A percentile compares a stretch with the other conserved stretches of the same genome.
Evolutionary conservation across 306 rosid genomes (phyloP).

Genomic region (Echinosophora koreensis): DNA sequence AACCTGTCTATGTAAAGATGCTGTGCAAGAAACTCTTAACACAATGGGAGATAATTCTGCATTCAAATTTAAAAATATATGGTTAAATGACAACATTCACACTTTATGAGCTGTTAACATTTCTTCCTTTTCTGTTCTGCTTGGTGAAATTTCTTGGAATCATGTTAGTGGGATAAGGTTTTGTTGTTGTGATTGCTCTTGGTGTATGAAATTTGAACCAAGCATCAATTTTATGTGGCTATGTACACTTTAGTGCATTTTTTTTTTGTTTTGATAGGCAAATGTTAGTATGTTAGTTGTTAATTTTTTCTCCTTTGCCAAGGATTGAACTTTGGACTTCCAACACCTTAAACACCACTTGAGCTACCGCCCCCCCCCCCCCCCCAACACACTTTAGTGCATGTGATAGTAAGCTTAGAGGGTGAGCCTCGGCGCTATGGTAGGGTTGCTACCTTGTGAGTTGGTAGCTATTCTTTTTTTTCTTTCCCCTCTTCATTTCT

Average conservation of each 20-base stretch:
- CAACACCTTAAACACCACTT: too few relatives aligned
- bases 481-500: neutral
- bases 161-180: neutral
- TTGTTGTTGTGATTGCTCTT: neutral
- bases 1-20: neutral
- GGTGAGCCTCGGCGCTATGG: neutral
- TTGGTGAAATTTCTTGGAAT: neutral
- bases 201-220: slow-evolving; percentile 15
- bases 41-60: neutral
- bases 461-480: neutral
- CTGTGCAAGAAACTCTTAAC: slow-evolving; percentile 5
- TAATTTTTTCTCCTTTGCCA: too few relatives aligned
- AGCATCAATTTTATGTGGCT: slow-evolving; percentile 26
- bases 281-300: too few relatives aligned
- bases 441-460: slow-evolving; percentile 23
- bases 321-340: too few relatives aligned
- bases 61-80: neutral
- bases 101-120: neutral
- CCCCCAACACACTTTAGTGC: too few relatives aligned
- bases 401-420: slow-evolving; percentile 15
- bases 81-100: neutral
- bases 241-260: neutral
- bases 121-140: neutral
- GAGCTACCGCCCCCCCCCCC: too few relatives aligned
- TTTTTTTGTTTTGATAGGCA: too few relatives aligned